Evolutionary conservation across 805 yeast genomes (phyloP), one percentile per base, ranked within the genome.

Genomic region (Metschnikowia gelsemii): DNA sequence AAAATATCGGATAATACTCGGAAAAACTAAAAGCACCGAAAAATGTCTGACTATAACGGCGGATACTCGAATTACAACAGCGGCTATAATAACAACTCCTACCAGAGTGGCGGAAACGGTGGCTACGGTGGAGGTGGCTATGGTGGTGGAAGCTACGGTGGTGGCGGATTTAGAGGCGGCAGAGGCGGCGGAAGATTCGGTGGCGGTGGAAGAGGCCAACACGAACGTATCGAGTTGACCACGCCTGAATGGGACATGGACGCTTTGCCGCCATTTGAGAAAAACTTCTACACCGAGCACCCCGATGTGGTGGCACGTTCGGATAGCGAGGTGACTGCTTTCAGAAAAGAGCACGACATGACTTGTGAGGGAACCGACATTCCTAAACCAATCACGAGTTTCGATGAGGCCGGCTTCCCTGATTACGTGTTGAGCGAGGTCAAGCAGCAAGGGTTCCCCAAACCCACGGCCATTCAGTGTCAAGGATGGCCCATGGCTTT

Each of bases 401-500:
- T 93, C 57, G 96, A 93, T 53, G 98, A 93, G 75, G 96, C 96
- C 61, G 97, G 97, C 35, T 91, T 93, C 79, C 99, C 99, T 52
- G 86, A 81, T 56, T 90, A 91, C 64, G 97, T 91, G 32, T 76
- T 93, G 61, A 73, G 69, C 45, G 96, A 91, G 75, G 90, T 93
- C 56, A 79, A 85, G 69, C 82, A 82, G 46, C 89, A 87, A 70
- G 98, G 98, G 47, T 93, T 93, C 73, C 93, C 83, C 42, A 79
- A 73, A 52, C 99, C 99, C 58, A 93, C 99, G 43, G 89, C 88
- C 53, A 93, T 93, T 61, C 99, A 93, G 75, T 88, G 96, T 70
- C 99, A 93, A 75, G 99, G 99, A 75, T 93, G 99, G 99, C 99
- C 99, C 51, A 93, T 93, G 99, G 99, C 99, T 61, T 76, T 90